These are phyloP conservation scores for Volvox reticuliferus DNA, from an alignment of 139 green algal species.

Conservation along the genomic window DNA sequence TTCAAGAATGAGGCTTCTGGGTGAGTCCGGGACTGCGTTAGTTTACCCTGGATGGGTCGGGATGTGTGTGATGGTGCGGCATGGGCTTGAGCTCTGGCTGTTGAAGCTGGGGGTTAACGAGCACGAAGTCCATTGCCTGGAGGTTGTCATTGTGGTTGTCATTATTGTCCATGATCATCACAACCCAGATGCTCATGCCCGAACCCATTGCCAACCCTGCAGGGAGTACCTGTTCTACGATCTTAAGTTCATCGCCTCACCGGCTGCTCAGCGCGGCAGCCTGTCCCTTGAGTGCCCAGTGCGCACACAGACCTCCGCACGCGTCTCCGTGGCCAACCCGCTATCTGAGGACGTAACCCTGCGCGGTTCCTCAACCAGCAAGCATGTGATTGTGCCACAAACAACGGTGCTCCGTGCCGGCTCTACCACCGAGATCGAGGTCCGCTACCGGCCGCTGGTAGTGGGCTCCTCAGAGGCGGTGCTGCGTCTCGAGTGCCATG, in stretches of 20 bases:
- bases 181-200: too few relatives aligned
- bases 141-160: too few relatives aligned
- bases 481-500: slow-evolving; percentile 72
- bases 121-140: too few relatives aligned
- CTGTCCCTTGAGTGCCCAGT: slow-evolving; percentile 78
- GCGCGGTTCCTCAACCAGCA: slow-evolving; percentile 54
- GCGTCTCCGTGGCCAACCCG: slow-evolving; percentile 77
- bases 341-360: slow-evolving; percentile 66
- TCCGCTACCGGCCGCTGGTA: slow-evolving; percentile 80
- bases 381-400: slow-evolving; percentile 60
- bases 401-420: slow-evolving; percentile 57
- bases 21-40: neutral
- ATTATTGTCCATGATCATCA: too few relatives aligned
- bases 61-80: neutral
- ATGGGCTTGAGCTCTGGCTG: too few relatives aligned
- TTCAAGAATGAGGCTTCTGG: slow-evolving; percentile 84
- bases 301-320: slow-evolving; percentile 58
- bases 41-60: neutral
- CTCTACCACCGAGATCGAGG: slow-evolving; percentile 53
- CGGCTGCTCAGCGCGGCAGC: slow-evolving; percentile 57
- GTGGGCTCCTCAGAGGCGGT: slow-evolving; percentile 59
- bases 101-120: too few relatives aligned
- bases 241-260: slow-evolving; percentile 66
- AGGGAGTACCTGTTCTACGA: slow-evolving; percentile 84
- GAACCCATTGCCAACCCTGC: neutral